Base-by-base conservation (phyloP, 1,284 basidiomycete species). In the Porogramme epimiltina region DNA sequence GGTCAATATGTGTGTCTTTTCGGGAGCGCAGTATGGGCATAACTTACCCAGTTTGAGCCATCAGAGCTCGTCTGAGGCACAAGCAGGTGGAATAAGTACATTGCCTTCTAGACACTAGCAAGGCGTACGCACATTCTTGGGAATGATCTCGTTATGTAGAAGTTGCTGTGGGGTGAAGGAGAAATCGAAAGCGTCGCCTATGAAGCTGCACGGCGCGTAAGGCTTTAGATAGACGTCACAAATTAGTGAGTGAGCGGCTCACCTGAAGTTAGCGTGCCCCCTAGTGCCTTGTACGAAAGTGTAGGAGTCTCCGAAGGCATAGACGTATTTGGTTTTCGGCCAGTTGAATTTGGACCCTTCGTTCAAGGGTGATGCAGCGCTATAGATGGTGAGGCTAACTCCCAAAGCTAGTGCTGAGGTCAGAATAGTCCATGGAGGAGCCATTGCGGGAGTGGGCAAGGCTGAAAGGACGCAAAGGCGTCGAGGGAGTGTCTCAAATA, bases 251-350 rank as follows among this genome's bases (percentile, higher is more conserved):
- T n/a, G 19, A n/a, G 26, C 19, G 15, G 45, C 60, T 39, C 49
- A 76, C 79, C 79, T 80, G 60, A 77, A 81, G 51, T 79, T 80
- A 6, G 76, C 70, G 50, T 65, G 64, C 0, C 79, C 79, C 9
- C 59, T 56, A 2, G 75, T 77, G 0, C 79, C 80, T 61, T 79
- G 74, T 0, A 82, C 78, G 52, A 80, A 82, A 0, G 79, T 75
- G 56, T 82, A 82, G 2, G 78, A 80, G 56, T 81, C 79, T 4
- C 79, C 79, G 52, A 80, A 81, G 2, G 77, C 77, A 57, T 78
- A 78, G 26, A 81, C 64, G 45, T 74, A 74, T 61, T 70, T 66
- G 13, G 73, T 71, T 10, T 59, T 54, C 33, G 70, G 60, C 76
- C 77, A 79, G 54, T 71, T 55, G 56, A 78, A 74, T 8, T 31